These are phyloP conservation scores for Sporothrix brunneoviolacea DNA, from an alignment of 2,329 filamentous ascomycete genomes.

Conservation along the genomic window DNA sequence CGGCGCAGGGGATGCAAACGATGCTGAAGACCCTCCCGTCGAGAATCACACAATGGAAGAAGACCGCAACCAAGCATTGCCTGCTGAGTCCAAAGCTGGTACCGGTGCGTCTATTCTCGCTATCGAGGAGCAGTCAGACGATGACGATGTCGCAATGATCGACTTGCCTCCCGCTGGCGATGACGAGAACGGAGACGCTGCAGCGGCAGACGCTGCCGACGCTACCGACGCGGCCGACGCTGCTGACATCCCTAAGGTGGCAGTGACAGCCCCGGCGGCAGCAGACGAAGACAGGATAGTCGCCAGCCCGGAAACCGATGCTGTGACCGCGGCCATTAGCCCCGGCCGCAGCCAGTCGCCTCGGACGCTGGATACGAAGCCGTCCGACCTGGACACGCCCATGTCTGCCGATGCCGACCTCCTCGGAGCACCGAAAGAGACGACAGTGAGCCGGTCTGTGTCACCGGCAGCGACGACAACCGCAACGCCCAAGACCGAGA, in stretches of 20 bases:
- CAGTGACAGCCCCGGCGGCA: slow-evolving; percentile 20
- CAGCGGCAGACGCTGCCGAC: not conserved
- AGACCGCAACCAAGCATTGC: too few relatives aligned
- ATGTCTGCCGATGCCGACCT: slow-evolving; percentile 1
- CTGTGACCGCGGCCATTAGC: slow-evolving; percentile 36
- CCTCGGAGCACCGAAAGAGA: not conserved
- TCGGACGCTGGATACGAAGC: slow-evolving; percentile 44
- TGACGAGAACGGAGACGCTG: not conserved
- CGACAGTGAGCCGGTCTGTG: slow-evolving; percentile 24
- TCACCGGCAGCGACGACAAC: slow-evolving; percentile 28
- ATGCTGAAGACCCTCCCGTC: not conserved
- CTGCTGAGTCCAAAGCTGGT: too few relatives aligned
- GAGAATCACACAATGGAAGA: too few relatives aligned
- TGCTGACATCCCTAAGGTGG: slow-evolving; percentile 22
- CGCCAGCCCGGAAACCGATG: slow-evolving; percentile 37
- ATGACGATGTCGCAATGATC: slow-evolving; percentile 22
- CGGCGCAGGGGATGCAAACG: too few relatives aligned
- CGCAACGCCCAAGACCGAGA: slow-evolving; percentile 51
- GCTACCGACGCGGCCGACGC: not conserved
- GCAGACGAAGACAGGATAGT: slow-evolving; percentile 23
- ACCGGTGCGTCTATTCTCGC: too few relatives aligned
- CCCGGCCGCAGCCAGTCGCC: slow-evolving; percentile 42
- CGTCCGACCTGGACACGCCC: slow-evolving; percentile 40
- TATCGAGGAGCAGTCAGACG: slow-evolving; percentile 25
- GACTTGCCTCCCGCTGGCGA: slow-evolving; percentile 17